These are phyloP conservation scores for Helenozyma baotianmanensis DNA, from an alignment of 805 yeast genomes.

Conservation along the genomic window DNA sequence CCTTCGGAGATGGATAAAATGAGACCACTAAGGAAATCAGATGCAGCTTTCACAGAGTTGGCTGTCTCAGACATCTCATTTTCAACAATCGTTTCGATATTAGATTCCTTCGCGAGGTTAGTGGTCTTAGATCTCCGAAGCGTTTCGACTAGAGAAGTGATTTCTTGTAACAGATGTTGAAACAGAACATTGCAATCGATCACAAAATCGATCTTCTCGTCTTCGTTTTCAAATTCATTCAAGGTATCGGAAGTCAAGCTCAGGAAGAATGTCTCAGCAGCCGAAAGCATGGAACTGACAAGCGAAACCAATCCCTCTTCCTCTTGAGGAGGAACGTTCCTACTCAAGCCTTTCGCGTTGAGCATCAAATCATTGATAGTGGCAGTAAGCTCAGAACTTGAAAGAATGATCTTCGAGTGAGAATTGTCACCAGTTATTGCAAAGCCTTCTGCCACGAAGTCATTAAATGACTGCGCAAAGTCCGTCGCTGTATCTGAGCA, in stretches of 20 bases:
- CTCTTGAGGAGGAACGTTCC: conserved; percentile 49
- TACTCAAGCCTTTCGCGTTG: conserved; percentile 65
- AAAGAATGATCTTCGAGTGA: conserved; percentile 57
- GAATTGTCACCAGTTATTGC: conserved; percentile 44
- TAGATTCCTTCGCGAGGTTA: no score
- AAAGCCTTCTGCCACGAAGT: conserved; percentile 72
- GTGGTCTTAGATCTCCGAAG: conserved; percentile 32
- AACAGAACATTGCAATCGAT: conserved; percentile 71
- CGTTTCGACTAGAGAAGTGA: conserved; percentile 52
- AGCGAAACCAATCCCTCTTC: conserved; percentile 46
- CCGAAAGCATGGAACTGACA: conserved; percentile 55
- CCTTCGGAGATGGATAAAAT: conserved; percentile 51
- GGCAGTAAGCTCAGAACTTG: conserved; percentile 59
- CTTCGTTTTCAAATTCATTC: conserved; percentile 48
- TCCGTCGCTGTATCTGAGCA: conserved; percentile 70
- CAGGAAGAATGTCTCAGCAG: conserved; percentile 58
- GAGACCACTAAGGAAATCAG: conserved; percentile 51
- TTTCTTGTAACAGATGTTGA: conserved; percentile 62
- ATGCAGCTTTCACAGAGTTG: conserved; percentile 60
- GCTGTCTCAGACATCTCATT: conserved; percentile 72
- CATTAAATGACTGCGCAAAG: conserved; percentile 73
- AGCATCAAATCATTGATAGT: conserved; percentile 59
- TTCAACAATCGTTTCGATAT: conserved; percentile 68
- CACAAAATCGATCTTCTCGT: conserved; percentile 68
- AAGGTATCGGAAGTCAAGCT: conserved; percentile 53